These are phyloP conservation scores for Litchi chinensis DNA, from an alignment of 345 rosid genomes.

Conservation along the genomic window DNA sequence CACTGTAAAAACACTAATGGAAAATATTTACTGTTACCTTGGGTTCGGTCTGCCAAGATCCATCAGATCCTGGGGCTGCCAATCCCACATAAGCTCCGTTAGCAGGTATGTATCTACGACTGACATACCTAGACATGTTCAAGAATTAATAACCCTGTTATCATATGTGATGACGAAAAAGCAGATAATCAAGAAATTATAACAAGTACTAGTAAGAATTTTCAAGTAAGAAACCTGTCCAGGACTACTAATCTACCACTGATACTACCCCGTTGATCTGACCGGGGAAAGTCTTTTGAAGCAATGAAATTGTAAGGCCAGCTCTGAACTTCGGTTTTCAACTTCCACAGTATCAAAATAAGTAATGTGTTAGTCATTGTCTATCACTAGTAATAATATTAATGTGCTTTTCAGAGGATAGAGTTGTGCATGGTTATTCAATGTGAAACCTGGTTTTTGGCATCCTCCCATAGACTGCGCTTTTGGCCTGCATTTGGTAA, in stretches of 20 bases:
- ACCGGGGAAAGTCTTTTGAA: constrained; percentile 61
- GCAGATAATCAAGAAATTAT: background rate
- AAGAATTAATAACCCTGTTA: background rate
- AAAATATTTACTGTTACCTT: constrained; percentile 40
- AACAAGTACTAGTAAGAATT: background rate
- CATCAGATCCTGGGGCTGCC: constrained; percentile 75
- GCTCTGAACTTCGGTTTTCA: constrained; percentile 47
- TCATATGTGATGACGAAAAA: background rate
- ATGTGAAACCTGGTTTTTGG: constrained; percentile 50
- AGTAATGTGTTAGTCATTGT: background rate
- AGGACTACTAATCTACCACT: constrained; percentile 60
- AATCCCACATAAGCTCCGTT: constrained; percentile 76
- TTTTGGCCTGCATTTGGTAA: constrained; percentile 29
- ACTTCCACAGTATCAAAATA: constrained; percentile 23
- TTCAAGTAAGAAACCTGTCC: constrained; percentile 53
- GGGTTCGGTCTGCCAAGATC: constrained; percentile 91
- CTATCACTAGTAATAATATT: background rate
- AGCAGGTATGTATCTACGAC: constrained; percentile 40
- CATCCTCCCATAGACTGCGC: constrained; percentile 67
- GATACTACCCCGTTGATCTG: constrained; percentile 57
- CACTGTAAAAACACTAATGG: too few relatives aligned
- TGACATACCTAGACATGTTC: constrained; percentile 30
- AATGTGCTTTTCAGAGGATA: too few relatives aligned
- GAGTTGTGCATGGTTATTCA: background rate
- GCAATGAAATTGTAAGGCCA: constrained; percentile 85